A percentile compares a stretch with the other conserved stretches of the same genome.
These are phyloP conservation scores for Eutrema salsugineum DNA, from an alignment of 441 rosid genomes.

Conservation along the genomic window DNA sequence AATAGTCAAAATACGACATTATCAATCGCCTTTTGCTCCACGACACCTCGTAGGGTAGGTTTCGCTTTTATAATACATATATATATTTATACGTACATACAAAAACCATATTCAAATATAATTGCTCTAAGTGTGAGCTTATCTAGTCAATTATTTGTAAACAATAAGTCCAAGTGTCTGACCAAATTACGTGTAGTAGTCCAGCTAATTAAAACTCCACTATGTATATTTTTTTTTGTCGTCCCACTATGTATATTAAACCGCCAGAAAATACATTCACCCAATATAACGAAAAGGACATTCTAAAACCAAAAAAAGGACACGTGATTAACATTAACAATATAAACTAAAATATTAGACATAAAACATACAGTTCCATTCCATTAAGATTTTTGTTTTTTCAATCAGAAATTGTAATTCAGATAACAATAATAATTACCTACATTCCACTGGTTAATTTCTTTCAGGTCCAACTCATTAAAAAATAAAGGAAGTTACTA, in stretches of 20 bases:
- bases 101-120: background rate
- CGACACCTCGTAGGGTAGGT: background rate
- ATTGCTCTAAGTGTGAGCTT: slow-evolving; percentile 9
- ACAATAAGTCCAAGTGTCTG: slow-evolving; percentile 13
- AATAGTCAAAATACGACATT: background rate
- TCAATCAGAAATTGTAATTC: background rate
- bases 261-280: background rate
- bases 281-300: background rate
- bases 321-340: background rate
- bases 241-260: too few relatives aligned
- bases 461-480: background rate
- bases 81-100: background rate
- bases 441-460: background rate
- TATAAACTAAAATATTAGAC: background rate
- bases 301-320: too few relatives aligned
- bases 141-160: slow-evolving; percentile 9
- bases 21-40: background rate
- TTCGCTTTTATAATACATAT: background rate
- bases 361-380: slow-evolving; percentile 18
- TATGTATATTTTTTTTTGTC: too few relatives aligned
- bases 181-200: slow-evolving; percentile 1
- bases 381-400: slow-evolving; percentile 12
- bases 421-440: background rate
- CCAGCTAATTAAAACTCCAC: background rate
- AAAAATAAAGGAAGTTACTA: background rate